These are phyloP conservation scores for Diatrype stigma DNA, from an alignment of 2,329 filamentous ascomycete species.

Conservation along the genomic window DNA sequence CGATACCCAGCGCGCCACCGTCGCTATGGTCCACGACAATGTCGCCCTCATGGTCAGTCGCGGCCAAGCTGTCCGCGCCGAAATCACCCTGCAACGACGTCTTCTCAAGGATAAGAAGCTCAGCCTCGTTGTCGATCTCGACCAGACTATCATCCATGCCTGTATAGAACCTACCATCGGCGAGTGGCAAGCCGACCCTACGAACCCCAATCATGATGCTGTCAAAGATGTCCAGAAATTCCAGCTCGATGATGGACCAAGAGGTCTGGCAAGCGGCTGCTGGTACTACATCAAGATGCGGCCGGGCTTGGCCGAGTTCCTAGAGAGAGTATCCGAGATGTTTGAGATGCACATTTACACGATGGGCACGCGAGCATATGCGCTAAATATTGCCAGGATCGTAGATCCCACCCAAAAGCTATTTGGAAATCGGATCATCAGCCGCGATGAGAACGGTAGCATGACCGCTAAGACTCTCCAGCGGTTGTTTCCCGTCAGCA, in stretches of 20 bases:
- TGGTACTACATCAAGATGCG: slow-evolving; percentile 99
- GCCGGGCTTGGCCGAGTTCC: slow-evolving; percentile 76
- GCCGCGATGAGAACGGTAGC: slow-evolving; percentile 93
- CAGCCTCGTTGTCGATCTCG: slow-evolving; percentile 91
- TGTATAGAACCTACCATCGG: slow-evolving; percentile 94
- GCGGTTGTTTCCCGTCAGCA: slow-evolving; percentile 90
- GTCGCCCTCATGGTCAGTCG: slow-evolving; percentile 80
- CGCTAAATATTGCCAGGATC: slow-evolving; percentile 83
- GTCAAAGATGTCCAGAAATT: slow-evolving; percentile 87
- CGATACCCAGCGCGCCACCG: slow-evolving; percentile 81
- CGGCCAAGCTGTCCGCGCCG: slow-evolving; percentile 73
- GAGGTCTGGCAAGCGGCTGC: slow-evolving; percentile 64
- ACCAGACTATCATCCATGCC: slow-evolving; percentile 97
- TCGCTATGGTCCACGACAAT: slow-evolving; percentile 94
- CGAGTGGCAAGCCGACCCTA: slow-evolving; percentile 87
- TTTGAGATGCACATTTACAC: slow-evolving; percentile 99
- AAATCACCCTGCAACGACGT: slow-evolving; percentile 81
- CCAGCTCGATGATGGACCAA: slow-evolving; percentile 82
- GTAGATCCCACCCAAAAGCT: slow-evolving; percentile 86
- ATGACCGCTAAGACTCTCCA: slow-evolving; percentile 87
- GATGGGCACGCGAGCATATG: slow-evolving; percentile 98
- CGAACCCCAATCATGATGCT: slow-evolving; percentile 85
- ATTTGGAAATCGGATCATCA: slow-evolving; percentile 92
- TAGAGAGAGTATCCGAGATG: slow-evolving; percentile 49
- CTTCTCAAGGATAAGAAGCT: slow-evolving; percentile 78